Conservation (phyloP, 768 basidiomycete genomes). For the Xerocomellus amylosporus region DNA sequence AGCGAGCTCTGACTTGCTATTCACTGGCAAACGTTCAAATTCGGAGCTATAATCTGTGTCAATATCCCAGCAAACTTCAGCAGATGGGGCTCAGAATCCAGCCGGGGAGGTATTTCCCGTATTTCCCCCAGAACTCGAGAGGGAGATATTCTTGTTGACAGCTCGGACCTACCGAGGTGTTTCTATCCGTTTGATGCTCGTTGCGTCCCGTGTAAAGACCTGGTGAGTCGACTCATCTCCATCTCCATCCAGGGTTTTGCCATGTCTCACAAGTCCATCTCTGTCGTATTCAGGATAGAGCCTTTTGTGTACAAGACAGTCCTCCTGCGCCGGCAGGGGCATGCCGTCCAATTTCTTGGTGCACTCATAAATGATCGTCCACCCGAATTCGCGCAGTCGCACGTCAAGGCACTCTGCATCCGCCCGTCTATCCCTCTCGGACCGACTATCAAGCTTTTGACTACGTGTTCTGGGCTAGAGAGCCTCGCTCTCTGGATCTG, state of each 20-base stretch:
- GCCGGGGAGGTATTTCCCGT: neutral
- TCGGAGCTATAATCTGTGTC: neutral
- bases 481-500: constrained; percentile 19
- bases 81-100: neutral
- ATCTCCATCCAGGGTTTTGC: neutral
- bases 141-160: constrained; percentile 17
- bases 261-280: neutral
- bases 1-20: too few relatives aligned
- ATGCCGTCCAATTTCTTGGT: constrained; percentile 10
- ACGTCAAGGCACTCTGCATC: constrained; percentile 18
- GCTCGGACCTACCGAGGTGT: constrained; percentile 9
- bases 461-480: constrained; percentile 9
- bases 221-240: constrained; percentile 9
- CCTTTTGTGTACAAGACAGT: constrained; percentile 19
- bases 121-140: constrained; percentile 22
- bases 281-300: constrained; percentile 17
- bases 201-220: constrained; percentile 13
- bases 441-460: constrained; percentile 3
- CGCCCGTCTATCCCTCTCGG: constrained; percentile 10
- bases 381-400: constrained; percentile 7
- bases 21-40: neutral
- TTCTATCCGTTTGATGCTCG: constrained; percentile 2
- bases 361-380: constrained; percentile 4
- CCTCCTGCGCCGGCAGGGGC: constrained; percentile 7
- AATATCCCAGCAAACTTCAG: neutral